phyloP scores from a whole-genome alignment of 768 basidiomycete genomes.

The Russula griseocarnosa region DNA sequence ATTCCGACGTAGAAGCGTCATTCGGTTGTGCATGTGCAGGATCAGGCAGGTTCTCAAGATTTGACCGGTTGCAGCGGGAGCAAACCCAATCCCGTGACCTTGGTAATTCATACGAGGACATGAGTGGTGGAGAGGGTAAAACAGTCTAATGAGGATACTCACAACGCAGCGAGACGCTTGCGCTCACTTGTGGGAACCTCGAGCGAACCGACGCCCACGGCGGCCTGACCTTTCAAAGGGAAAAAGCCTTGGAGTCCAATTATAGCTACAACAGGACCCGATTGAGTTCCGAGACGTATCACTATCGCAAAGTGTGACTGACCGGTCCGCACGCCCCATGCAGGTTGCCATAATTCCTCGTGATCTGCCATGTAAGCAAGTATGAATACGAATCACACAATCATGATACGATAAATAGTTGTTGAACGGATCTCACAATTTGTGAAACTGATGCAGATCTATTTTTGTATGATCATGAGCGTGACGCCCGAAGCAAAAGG shows the following conservation, averaged over 20 bases:
- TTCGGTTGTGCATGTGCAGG: slow-evolving; percentile 34
- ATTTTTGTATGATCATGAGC: background rate
- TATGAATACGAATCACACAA: slow-evolving; percentile 18
- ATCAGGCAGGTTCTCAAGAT: slow-evolving; percentile 70
- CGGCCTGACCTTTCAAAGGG: slow-evolving; percentile 81
- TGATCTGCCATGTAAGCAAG: slow-evolving; percentile 56
- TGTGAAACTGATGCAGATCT: slow-evolving; percentile 94
- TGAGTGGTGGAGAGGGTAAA: background rate
- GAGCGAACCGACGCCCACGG: slow-evolving; percentile 82
- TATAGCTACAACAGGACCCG: slow-evolving; percentile 51
- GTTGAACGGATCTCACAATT: slow-evolving; percentile 55
- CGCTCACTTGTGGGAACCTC: slow-evolving; percentile 73
- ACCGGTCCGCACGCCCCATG: slow-evolving; percentile 97
- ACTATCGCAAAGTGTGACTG: slow-evolving; percentile 24
- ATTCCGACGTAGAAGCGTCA: background rate
- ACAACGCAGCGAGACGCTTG: slow-evolving; percentile 74
- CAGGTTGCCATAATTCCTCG: slow-evolving; percentile 96
- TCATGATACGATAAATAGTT: slow-evolving; percentile 15
- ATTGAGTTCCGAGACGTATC: background rate
- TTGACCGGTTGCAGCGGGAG: slow-evolving; percentile 64
- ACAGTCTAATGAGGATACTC: slow-evolving; percentile 34
- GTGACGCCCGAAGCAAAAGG: background rate
- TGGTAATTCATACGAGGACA: background rate
- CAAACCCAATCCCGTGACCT: slow-evolving; percentile 83
- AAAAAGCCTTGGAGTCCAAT: slow-evolving; percentile 88